Conservation (phyloP, 176 grass and related monocot genomes). For the Triticum aestivum region DNA sequence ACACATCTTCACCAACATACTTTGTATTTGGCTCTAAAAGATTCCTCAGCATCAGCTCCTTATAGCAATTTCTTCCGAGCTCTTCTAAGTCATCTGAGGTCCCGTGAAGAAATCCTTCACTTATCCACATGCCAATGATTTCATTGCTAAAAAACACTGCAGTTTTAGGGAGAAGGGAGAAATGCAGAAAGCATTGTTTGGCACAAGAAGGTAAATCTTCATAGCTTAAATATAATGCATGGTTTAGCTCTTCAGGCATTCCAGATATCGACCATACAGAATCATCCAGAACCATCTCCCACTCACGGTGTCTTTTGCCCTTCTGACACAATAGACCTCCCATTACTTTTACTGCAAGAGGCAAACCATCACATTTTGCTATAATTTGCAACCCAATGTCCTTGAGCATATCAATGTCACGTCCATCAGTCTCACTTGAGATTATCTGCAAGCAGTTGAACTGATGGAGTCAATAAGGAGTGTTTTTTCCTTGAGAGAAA, state of each 20-base stretch:
- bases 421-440: not conserved
- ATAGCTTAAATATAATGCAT: not conserved
- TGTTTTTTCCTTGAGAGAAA: not conserved
- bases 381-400: not conserved
- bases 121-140: too few relatives aligned
- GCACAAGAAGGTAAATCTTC: not conserved
- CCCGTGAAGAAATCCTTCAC: too few relatives aligned
- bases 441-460: constrained; percentile 6
- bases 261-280: not conserved
- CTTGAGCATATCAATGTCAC: not conserved
- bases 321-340: not conserved
- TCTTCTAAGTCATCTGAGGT: too few relatives aligned
- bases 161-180: not conserved
- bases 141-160: fast-evolving
- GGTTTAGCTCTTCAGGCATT: not conserved
- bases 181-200: not conserved
- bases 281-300: not conserved
- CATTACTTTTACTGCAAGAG: too few relatives aligned
- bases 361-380: not conserved
- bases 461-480: not conserved
- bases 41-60: too few relatives aligned
- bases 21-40: too few relatives aligned
- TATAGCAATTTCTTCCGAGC: too few relatives aligned
- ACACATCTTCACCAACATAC: fast-evolving
- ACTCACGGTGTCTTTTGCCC: not conserved